Evolutionary conservation across 2,329 filamentous ascomycete species (phyloP).

Genomic region (Parascedosporium putredinis): DNA sequence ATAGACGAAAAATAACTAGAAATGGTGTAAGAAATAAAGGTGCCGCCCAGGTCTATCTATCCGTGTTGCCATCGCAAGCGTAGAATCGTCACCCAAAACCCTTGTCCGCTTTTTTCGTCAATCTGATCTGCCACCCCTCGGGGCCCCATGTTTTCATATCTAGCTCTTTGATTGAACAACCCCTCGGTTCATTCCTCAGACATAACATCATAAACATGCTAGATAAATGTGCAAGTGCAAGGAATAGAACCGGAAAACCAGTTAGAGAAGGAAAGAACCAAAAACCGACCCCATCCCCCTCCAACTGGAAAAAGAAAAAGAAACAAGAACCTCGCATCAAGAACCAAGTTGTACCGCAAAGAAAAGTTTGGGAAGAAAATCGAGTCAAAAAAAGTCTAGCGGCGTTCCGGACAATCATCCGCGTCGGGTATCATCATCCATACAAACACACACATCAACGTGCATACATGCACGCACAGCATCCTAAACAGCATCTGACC

Average conservation of each 20-base stretch:
- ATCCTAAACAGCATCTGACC: too few relatives aligned
- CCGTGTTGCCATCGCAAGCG: background rate
- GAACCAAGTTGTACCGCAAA: too few relatives aligned
- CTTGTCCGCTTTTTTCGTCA: background rate
- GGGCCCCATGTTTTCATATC: too few relatives aligned
- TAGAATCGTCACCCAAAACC: background rate
- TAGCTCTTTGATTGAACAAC: too few relatives aligned
- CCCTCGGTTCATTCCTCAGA: background rate
- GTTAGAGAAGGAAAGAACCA: background rate
- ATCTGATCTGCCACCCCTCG: too few relatives aligned
- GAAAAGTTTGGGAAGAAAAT: too few relatives aligned
- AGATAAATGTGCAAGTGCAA: background rate
- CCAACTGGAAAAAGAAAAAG: background rate
- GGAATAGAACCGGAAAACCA: background rate
- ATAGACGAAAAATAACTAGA: background rate
- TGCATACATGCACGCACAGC: too few relatives aligned
- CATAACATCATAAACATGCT: background rate
- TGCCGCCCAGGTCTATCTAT: constrained; percentile 2
- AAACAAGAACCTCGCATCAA: too few relatives aligned
- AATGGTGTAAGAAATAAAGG: background rate
- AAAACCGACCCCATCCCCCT: background rate
- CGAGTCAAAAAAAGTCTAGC: background rate
- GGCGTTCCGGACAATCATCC: background rate
- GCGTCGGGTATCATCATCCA: background rate
- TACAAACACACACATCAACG: too few relatives aligned